Percentiles rank a stretch among this genome's conserved stretches.
Evolutionary conservation across 257 asterid species (phyloP).

Genomic region (Prunella vulgaris): DNA sequence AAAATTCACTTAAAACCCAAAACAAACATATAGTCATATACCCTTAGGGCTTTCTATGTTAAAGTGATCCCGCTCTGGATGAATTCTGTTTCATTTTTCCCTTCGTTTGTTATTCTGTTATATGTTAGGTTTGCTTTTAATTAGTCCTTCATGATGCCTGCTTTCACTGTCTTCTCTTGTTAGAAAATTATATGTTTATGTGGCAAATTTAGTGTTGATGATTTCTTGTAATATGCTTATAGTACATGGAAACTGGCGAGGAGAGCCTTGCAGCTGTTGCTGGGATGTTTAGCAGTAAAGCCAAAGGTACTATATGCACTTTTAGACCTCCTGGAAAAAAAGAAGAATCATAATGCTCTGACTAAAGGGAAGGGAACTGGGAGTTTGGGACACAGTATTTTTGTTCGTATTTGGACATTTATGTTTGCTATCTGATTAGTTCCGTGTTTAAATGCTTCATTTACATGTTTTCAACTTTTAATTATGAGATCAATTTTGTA

Average conservation of each 20-base stretch:
- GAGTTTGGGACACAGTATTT: neutral
- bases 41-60: conserved; percentile 5
- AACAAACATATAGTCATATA: too few relatives aligned
- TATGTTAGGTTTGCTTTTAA: neutral
- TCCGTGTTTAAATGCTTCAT: neutral
- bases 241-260: conserved; percentile 93
- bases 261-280: conserved; percentile 99
- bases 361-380: neutral
- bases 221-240: conserved; percentile 26
- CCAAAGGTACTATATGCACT: conserved; percentile 62
- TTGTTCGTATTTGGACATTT: neutral
- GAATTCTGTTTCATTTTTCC: neutral
- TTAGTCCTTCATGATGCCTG: conserved; percentile 14
- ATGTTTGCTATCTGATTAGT: conserved; percentile 15
- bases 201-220: conserved; percentile 5
- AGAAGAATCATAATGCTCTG: neutral
- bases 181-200: conserved; percentile 5
- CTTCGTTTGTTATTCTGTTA: neutral
- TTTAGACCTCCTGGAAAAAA: conserved; percentile 4
- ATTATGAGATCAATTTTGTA: neutral
- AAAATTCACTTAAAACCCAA: too few relatives aligned
- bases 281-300: conserved; percentile 99
- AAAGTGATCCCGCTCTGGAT: neutral
- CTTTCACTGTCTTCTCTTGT: neutral
- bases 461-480: neutral